Base-by-base conservation (phyloP, 1,139 yeast species). In the Pichia sp. region DNA sequence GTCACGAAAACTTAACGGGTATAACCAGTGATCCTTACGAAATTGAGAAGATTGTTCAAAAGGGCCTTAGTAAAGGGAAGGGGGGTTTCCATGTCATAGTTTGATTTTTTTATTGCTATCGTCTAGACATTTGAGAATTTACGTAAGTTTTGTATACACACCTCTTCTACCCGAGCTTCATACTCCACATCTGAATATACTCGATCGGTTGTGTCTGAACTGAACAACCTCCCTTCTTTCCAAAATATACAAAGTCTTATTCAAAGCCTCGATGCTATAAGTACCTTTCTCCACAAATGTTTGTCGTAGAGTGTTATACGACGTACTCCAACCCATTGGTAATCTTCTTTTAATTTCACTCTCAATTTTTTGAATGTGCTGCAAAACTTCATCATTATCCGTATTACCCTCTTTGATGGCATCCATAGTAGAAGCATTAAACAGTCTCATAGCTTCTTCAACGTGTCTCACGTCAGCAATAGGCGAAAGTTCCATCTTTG, bases 311-410 rank as follows among this genome's bases (percentile, higher is more conserved):
- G 97, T 90, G 62, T 82, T 84, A 69, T 89, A 89, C 30, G 95
- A 86, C 1, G 98, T 90, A 36, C 96, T 88, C 95, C 97, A 93
- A 13, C 99, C 99, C 62, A 95, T 87, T 6, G 99, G 98, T 62
- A 93, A 77, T 68, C 99, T 82, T 71, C 95, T 82, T 70, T 90
- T 85, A 61, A 93, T 79, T 69, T 90, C 96, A 49, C 80, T 83
- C 67, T 92, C 97, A 52, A 93, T 90, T 64, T 77, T 79, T 62
- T 82, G 80, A 50, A 92, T 90, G 67, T 90, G 95, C 41, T 81
- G 80, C 70, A 61, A 80, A 19, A 68, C 64, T 79, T 54, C 78
- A 67, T 56, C 79, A 71, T 78, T 78, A 59, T 80, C 82, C 5
- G 79, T 66, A 52, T 71, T 71, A 36, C 77, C 77, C 44, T 70